phyloP scores from a whole-genome alignment of 257 asterid species.

The Datura wrightii region DNA sequence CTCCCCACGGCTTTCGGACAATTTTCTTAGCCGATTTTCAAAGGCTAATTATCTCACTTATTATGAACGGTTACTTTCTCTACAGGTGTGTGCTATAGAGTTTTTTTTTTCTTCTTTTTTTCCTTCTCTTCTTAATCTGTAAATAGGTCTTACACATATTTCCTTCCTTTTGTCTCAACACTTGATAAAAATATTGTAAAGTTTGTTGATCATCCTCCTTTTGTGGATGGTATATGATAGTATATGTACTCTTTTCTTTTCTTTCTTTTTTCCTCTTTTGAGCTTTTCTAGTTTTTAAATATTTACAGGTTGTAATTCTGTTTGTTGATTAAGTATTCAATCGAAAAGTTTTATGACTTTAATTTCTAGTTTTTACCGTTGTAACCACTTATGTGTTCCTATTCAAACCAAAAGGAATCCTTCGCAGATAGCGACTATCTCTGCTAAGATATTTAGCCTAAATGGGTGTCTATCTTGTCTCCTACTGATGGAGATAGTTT shows the following conservation, averaged over 20 bases:
- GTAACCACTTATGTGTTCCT: not conserved
- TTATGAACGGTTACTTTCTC: not conserved
- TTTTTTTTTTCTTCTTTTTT: not conserved
- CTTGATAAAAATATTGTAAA: slow-evolving; percentile 39
- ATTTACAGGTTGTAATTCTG: slow-evolving; percentile 43
- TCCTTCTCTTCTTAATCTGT: slow-evolving; percentile 70
- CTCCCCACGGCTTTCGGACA: slow-evolving; percentile 70
- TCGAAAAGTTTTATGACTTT: slow-evolving; percentile 25
- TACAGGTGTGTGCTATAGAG: slow-evolving; percentile 60
- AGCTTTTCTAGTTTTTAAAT: not conserved
- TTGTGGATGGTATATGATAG: slow-evolving; percentile 34
- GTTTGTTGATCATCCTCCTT: slow-evolving; percentile 30
- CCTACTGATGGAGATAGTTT: slow-evolving; percentile 53
- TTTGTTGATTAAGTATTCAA: slow-evolving; percentile 36
- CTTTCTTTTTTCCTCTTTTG: not conserved
- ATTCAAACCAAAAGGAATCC: slow-evolving; percentile 28
- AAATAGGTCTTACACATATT: slow-evolving; percentile 64
- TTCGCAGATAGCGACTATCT: slow-evolving; percentile 59
- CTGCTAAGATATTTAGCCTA: slow-evolving; percentile 33
- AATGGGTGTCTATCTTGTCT: slow-evolving; percentile 55
- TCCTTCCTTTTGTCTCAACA: slow-evolving; percentile 40
- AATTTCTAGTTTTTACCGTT: slow-evolving; percentile 36
- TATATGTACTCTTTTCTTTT: not conserved
- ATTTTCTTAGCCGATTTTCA: slow-evolving; percentile 50
- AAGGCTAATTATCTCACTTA: slow-evolving; percentile 20